Percentiles rank a stretch among this genome's conserved stretches.
These are phyloP conservation scores for Jaapia argillacea DNA, from an alignment of 768 basidiomycete genomes.

Conservation along the genomic window DNA sequence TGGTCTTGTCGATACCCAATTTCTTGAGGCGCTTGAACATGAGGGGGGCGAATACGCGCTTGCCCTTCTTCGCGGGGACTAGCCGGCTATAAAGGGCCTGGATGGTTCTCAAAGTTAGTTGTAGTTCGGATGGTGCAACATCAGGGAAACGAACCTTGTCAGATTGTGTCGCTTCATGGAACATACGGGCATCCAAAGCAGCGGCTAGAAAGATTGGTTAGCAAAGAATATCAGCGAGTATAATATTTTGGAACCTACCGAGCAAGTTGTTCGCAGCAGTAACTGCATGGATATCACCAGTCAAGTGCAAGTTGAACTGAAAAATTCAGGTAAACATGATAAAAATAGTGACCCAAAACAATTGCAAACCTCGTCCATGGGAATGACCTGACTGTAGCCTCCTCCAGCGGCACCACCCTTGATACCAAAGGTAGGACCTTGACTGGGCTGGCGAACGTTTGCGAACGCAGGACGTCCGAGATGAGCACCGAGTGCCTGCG, in stretches of 20 bases:
- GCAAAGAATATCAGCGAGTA: too few species aligned
- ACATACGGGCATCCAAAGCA: conserved; percentile 92
- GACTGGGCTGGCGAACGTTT: conserved; percentile 95
- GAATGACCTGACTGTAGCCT: conserved; percentile 97
- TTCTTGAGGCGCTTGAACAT: conserved; percentile 96
- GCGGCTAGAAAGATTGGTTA: conserved; percentile 69
- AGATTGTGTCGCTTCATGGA: conserved; percentile 92
- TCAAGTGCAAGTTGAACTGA: conserved; percentile 94
- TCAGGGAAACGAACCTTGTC: conserved; percentile 54
- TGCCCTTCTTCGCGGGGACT: conserved; percentile 88
- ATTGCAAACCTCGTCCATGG: conserved; percentile 82
- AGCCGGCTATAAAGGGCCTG: conserved; percentile 84
- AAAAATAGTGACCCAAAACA: neutral
- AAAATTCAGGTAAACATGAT: conserved; percentile 1
- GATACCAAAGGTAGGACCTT: conserved; percentile 98
- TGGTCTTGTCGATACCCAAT: conserved; percentile 89
- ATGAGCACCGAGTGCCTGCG: conserved; percentile 93
- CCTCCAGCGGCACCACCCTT: conserved; percentile 98
- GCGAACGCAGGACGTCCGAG: conserved; percentile 89
- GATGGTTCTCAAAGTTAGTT: neutral
- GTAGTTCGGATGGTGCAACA: neutral
- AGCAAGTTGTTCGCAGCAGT: conserved; percentile 96
- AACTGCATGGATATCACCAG: conserved; percentile 96
- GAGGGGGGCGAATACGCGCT: conserved; percentile 88
- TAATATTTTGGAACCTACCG: conserved; percentile 44